Evolutionary conservation across 495 filamentous ascomycete species (phyloP), one percentile per base, ranked within the genome.

Genomic region (Neurospora africana): DNA sequence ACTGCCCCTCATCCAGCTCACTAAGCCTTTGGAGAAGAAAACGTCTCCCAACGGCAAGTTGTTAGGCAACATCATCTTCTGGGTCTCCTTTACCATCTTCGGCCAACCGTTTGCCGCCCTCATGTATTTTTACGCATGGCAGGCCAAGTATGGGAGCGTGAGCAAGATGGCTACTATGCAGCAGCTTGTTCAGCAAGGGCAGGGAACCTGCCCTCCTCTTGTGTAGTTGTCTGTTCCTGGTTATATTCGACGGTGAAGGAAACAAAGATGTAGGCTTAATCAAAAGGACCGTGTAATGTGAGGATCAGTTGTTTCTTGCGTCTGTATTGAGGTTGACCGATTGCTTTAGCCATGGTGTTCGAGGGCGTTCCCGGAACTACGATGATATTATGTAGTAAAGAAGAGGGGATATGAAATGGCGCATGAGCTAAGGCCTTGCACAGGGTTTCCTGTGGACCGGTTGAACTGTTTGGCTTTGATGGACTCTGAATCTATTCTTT

Each of bases 61-160:
- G 4, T 83, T 95, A 70, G 95, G 95, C 10, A 99, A 99, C 78
- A 88, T 87, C 47, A 94, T 97, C 70, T 99, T 99, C 81, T 99
- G 95, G 95, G 85, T 95, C 41, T 92, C 90, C 36, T 99, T 99
- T 78, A 97, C 93, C 73, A 85, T 99, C 19, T 89, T 98, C 0
- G 95, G 95, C 0, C 95, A 99, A 85, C 95, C 95, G 13, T 83
- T 98, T 43, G 95, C 92, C 0, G 93, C 92, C 3, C 79, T 98
- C 40, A 78, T 95, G 74, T 99, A 99, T 79, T 99, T 97, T 80
- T 98, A 97, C 78, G 95, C 94, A 17, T 99, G 95, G 95, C 95
- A 98, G 80, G 94, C 93, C 23, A 99, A 99, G 82, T 97, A 97
- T 79, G 95, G 95, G 23, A 94, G 89, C 76, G 84, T 86, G 11